Percentiles rank a stretch among this genome's conserved stretches.
Conservation (phyloP, 805 yeast genomes). For the Pichia cephalocereana region DNA sequence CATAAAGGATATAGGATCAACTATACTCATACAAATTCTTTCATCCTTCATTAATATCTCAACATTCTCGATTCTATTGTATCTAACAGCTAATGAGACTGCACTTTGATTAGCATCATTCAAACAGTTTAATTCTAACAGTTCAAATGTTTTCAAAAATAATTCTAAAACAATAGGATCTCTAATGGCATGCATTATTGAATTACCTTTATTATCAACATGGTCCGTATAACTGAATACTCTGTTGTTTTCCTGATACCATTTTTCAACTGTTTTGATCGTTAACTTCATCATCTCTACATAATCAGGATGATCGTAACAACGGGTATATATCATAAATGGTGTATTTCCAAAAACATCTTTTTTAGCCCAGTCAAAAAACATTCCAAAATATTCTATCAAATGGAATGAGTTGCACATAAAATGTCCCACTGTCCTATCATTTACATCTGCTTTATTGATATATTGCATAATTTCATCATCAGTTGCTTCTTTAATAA, state of each 20-base stretch:
- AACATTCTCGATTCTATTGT: constrained; percentile 55
- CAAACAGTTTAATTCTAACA: constrained; percentile 46
- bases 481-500: constrained; percentile 31
- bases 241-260: constrained; percentile 29
- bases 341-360: constrained; percentile 74
- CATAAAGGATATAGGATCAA: constrained; percentile 24
- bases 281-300: constrained; percentile 36
- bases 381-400: constrained; percentile 44
- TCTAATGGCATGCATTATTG: constrained; percentile 63
- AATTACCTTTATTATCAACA: constrained; percentile 63
- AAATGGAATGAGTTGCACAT: constrained; percentile 48
- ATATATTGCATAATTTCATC: constrained; percentile 42
- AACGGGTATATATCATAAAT: constrained; percentile 60
- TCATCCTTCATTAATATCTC: constrained; percentile 38
- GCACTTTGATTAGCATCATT: constrained; percentile 61
- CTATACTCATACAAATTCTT: constrained; percentile 35
- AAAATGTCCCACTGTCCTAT: constrained; percentile 67
- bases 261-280: constrained; percentile 33
- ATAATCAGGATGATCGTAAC: constrained; percentile 72
- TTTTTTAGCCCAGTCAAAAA: constrained; percentile 57
- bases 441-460: constrained; percentile 39
- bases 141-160: constrained; percentile 30
- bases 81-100: constrained; percentile 59
- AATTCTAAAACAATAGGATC: constrained; percentile 34
- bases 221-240: constrained; percentile 49